Conservation (phyloP, 148 eudicot genomes). For the Rhododendron henanense region DNA sequence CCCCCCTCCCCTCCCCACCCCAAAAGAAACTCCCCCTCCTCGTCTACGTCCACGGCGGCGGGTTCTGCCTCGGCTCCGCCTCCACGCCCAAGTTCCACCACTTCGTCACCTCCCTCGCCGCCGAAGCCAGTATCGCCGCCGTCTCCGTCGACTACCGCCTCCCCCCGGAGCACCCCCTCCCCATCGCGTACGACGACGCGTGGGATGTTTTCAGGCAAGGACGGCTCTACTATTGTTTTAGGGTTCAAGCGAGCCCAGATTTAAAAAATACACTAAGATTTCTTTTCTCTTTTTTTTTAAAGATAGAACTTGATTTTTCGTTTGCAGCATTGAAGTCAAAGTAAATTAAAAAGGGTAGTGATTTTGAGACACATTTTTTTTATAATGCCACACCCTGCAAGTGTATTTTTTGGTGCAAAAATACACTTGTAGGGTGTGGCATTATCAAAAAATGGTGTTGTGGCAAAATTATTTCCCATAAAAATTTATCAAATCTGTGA, state of each 20-base stretch:
- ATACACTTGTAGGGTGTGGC: too few species aligned
- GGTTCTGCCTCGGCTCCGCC: slow-evolving; percentile 40
- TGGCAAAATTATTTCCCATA: too few species aligned
- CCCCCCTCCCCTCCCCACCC: neutral
- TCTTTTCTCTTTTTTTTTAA: too few species aligned
- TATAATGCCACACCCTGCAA: too few species aligned
- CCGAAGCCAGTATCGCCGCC: slow-evolving; percentile 7
- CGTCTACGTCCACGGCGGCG: slow-evolving; percentile 42
- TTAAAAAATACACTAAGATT: too few species aligned
- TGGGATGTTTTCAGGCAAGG: neutral
- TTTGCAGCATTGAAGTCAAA: neutral
- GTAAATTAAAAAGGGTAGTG: too few species aligned
- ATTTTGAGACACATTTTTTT: too few species aligned
- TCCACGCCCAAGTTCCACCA: slow-evolving; percentile 27
- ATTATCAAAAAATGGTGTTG: too few species aligned
- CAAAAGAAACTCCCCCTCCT: slow-evolving; percentile 24
- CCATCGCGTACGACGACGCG: slow-evolving; percentile 6
- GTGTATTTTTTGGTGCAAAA: too few species aligned
- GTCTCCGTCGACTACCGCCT: slow-evolving; percentile 18
- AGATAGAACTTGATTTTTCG: too few species aligned
- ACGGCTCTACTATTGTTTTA: neutral
- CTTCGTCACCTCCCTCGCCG: slow-evolving; percentile 25
- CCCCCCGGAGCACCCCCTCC: slow-evolving; percentile 13
- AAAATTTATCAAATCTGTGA: too few species aligned
- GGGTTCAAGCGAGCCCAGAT: too few species aligned